Base-by-base conservation (phyloP, 2,329 filamentous ascomycete genomes). In the Acrodontium crateriforme region DNA sequence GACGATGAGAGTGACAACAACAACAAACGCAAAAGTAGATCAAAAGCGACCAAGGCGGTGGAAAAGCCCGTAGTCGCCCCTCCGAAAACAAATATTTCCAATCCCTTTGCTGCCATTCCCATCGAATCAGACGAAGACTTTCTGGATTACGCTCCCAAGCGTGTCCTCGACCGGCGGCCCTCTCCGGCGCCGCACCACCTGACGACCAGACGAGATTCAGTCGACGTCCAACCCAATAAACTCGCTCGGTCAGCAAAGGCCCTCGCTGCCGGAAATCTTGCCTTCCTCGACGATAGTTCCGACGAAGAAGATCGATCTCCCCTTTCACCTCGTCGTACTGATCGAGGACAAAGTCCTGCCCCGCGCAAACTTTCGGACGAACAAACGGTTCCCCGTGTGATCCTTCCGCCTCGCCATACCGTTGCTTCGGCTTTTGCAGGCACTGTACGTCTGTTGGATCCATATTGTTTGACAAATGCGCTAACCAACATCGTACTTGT, bases 401-500 rank as follows among this genome's bases (percentile, higher is more conserved):
- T n/a, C n/a, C n/a, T n/a, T n/a, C 32, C 34, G 20, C 41, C 45
- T 5, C 34, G 35, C n/a, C 47, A 51, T 30, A 51, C 48, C 11
- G 48, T 51, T 7, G 48, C 48, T 7, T 49, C 46, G 22, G 37
- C 48, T 7, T 52, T 52, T 26, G 48, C 48, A n/a, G 48, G 48
- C 23, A 52, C 48, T 16, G n/a, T n/a, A 38, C 40, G 30, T 34
- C 37, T 27, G 19, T 8, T 24, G 18, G 8, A 9, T 9, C n/a
- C n/a, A 20, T 20, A 9, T 20, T 20, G 8, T 20, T 20, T n/a
- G 18, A 9, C 9, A 20, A 20, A 9, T 20, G 25, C 30, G 37
- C 37, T 42, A 37, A 42, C 34, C 31, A 14, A 16, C 18, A 7
- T n/a, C 30, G 40, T 33, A n/a, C n/a, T n/a, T n/a, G n/a, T n/a